These are phyloP conservation scores for Xerocomellus chrysenteron DNA, from an alignment of 768 basidiomycete genomes.

Conservation along the genomic window DNA sequence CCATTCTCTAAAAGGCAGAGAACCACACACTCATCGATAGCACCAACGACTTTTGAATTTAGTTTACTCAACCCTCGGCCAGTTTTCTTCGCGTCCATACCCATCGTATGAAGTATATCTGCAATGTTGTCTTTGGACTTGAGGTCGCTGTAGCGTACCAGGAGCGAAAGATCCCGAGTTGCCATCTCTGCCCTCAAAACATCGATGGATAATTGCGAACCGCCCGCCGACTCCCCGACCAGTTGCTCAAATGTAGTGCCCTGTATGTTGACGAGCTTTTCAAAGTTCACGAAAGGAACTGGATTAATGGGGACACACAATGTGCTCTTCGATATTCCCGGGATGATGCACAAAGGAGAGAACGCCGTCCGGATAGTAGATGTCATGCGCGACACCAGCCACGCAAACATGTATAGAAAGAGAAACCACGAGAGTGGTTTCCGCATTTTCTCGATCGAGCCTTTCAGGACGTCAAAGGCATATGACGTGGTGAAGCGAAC, in stretches of 20 bases:
- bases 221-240: conserved; percentile 56
- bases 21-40: conserved; percentile 66
- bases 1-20: not conserved
- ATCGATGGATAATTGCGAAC: conserved; percentile 59
- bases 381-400: conserved; percentile 42
- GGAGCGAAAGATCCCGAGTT: conserved; percentile 60
- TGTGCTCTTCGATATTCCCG: conserved; percentile 49
- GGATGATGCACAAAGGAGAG: conserved; percentile 60
- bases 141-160: conserved; percentile 64
- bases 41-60: conserved; percentile 65
- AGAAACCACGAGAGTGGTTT: conserved; percentile 55
- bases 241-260: conserved; percentile 62
- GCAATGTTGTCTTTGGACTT: conserved; percentile 58
- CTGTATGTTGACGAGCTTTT: conserved; percentile 58
- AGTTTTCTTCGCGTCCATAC: conserved; percentile 58
- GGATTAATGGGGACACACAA: conserved; percentile 38
- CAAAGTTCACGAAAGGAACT: conserved; percentile 53
- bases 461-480: conserved; percentile 45
- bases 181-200: conserved; percentile 80
- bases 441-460: conserved; percentile 50
- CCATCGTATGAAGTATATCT: conserved; percentile 51
- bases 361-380: conserved; percentile 46
- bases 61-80: conserved; percentile 61
- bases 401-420: conserved; percentile 49
- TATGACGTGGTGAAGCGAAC: conserved; percentile 38